Evolutionary conservation across 768 basidiomycete species (phyloP), one percentile per base, ranked within the genome.

Genomic region (Mrakia gelida): DNA sequence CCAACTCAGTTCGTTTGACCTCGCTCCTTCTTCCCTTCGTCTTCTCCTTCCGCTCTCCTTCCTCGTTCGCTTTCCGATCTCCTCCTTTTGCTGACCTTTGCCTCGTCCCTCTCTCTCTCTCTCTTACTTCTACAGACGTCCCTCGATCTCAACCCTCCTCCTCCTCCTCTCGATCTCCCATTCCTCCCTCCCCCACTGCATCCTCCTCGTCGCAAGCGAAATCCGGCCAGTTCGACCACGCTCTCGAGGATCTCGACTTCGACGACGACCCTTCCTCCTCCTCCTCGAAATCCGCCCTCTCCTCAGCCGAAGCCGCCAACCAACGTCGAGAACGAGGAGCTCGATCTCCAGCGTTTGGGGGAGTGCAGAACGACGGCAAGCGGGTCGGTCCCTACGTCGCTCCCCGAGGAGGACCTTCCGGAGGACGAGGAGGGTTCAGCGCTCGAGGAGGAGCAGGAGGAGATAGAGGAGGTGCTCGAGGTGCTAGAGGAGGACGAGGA

Each of bases 221-320:
- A 15, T 8, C 67, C 23, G 67, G 38, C 67, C 67, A 70, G 67
- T 70, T 70, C 67, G 67, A 38, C 34, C 34, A 70, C 67, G 34
- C 67, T 15, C 67, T 70, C 67, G 67, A 70, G 8, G 67, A 70
- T 21, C 67, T 70, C 67, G 67, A 70, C 41, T 70, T 41, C 34
- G 7, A 70, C 67, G 34, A 70, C 63, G 8, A 8, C 8, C 30
- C 63, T 18, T 38, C 34, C 67, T 18, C 34, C 2, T 16, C 41
- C 67, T 70, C 67, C 26, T 21, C 67, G 0, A 11, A 21, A 34
- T 8, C 38, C 9, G 16, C 67, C 38, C 38, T 38, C 41, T 26
- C 26, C 21, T 70, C 67, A 52, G 49, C 49, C 18, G 16, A 52
- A 52, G 16, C 18, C 2, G 49, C 49, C 16, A 21, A 16, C 49